Percentiles rank a stretch among this genome's conserved stretches.
phyloP scores from a whole-genome alignment of 768 basidiomycete species.

The Rhizopogon sp. region DNA sequence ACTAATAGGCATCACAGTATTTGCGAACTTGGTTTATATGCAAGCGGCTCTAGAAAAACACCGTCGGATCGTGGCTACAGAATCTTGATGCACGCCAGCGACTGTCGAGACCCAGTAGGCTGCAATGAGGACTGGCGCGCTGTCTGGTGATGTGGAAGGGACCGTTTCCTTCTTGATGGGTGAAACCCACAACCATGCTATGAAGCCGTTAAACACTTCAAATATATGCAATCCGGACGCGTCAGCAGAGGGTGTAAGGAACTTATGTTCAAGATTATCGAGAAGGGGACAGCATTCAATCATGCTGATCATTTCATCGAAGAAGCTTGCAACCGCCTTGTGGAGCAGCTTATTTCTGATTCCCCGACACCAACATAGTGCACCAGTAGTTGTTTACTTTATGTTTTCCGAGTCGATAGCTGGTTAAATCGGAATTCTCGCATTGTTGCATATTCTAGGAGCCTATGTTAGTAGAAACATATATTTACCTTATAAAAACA shows the following conservation, averaged over 20 bases:
- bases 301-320: too few species aligned
- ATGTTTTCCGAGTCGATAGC: too few species aligned
- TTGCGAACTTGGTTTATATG: background rate
- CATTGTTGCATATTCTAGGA: too few species aligned
- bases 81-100: background rate
- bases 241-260: slow-evolving; percentile 7
- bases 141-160: slow-evolving; percentile 20
- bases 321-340: too few species aligned
- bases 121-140: slow-evolving; percentile 16
- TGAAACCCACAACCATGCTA: slow-evolving; percentile 9
- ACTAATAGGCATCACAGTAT: background rate
- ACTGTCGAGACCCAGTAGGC: slow-evolving; percentile 1
- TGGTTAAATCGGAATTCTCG: too few species aligned
- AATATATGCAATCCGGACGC: slow-evolving; percentile 10
- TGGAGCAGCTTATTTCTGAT: too few species aligned
- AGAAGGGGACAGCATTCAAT: background rate
- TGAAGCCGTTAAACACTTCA: slow-evolving; percentile 11
- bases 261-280: slow-evolving; percentile 1
- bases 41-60: slow-evolving; percentile 1
- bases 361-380: too few species aligned
- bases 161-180: slow-evolving; percentile 14
- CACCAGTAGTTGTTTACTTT: background rate
- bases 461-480: too few species aligned
- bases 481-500: too few species aligned
- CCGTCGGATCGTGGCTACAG: slow-evolving; percentile 2